Percentiles rank a stretch among this genome's conserved stretches.
phyloP scores from a whole-genome alignment of 164 flowering plant species.

The Annona cherimola region DNA sequence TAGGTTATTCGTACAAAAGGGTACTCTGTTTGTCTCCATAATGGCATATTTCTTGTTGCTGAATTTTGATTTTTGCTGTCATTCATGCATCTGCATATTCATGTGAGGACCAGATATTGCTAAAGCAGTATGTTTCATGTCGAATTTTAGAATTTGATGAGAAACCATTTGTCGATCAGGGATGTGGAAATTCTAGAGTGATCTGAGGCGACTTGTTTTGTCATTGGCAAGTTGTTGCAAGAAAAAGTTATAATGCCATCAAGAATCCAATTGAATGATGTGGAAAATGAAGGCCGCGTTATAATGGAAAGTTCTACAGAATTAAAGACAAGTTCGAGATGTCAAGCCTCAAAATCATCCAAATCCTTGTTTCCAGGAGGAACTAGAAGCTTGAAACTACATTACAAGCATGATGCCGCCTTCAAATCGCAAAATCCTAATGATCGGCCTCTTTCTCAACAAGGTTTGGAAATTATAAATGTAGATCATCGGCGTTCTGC shows the following conservation, averaged over 20 bases:
- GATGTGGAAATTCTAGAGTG: not conserved
- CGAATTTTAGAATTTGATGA: not conserved
- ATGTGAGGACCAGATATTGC: not conserved
- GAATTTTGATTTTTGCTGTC: not conserved
- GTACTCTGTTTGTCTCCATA: not conserved
- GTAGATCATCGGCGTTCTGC: slow-evolving; percentile 10
- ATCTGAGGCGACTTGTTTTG: not conserved
- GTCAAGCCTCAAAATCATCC: slow-evolving; percentile 6
- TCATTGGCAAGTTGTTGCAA: not conserved
- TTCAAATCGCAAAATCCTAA: not conserved
- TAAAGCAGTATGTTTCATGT: not conserved
- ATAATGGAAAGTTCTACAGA: not conserved
- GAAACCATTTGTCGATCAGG: not conserved
- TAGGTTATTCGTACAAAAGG: not conserved
- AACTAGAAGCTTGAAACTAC: slow-evolving; percentile 2
- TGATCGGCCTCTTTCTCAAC: not conserved
- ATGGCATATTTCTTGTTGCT: not conserved
- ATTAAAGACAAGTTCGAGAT: slow-evolving; percentile 1
- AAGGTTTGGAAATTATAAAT: slow-evolving; percentile 7
- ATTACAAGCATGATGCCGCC: not conserved
- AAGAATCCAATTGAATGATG: not conserved
- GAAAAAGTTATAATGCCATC: not conserved
- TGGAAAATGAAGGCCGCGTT: not conserved
- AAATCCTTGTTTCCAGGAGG: not conserved
- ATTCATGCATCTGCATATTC: not conserved